These are phyloP conservation scores for Telopea speciosissima DNA, from an alignment of 177 flowering plant species.

Conservation along the genomic window DNA sequence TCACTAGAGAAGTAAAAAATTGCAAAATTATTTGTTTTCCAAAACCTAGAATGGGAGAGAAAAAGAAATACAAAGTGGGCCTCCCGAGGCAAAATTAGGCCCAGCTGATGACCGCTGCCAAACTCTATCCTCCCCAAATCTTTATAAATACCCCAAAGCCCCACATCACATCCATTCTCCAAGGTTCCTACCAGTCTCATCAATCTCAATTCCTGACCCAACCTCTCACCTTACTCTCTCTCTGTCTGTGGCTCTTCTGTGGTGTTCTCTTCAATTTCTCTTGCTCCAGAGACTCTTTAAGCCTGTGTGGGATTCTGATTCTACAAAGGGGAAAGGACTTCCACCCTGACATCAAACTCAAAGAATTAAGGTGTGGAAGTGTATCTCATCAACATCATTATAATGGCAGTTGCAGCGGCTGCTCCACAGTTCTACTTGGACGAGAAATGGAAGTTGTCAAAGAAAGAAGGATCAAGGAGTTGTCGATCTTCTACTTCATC, in stretches of 20 bases:
- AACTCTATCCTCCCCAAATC: background rate
- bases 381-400: background rate
- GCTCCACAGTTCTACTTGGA: constrained; percentile 27
- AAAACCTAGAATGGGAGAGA: too few species aligned
- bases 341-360: background rate
- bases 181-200: background rate
- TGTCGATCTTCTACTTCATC: constrained; percentile 15
- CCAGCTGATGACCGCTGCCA: background rate
- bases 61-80: background rate
- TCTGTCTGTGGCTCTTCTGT: too few species aligned
- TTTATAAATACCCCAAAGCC: constrained; percentile 1
- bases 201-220: background rate
- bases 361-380: background rate
- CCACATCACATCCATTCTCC: background rate
- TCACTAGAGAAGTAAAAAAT: too few species aligned
- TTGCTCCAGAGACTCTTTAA: too few species aligned
- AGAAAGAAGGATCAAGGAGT: constrained; percentile 29
- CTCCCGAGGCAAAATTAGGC: background rate
- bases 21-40: too few species aligned
- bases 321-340: too few species aligned
- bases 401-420: constrained; percentile 10
- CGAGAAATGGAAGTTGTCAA: constrained; percentile 42
- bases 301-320: too few species aligned
- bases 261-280: too few species aligned
- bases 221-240: background rate